Evolutionary conservation across 345 rosid genomes (phyloP), one percentile per base, ranked within the genome.

Genomic region (Toxicodendron radicans): DNA sequence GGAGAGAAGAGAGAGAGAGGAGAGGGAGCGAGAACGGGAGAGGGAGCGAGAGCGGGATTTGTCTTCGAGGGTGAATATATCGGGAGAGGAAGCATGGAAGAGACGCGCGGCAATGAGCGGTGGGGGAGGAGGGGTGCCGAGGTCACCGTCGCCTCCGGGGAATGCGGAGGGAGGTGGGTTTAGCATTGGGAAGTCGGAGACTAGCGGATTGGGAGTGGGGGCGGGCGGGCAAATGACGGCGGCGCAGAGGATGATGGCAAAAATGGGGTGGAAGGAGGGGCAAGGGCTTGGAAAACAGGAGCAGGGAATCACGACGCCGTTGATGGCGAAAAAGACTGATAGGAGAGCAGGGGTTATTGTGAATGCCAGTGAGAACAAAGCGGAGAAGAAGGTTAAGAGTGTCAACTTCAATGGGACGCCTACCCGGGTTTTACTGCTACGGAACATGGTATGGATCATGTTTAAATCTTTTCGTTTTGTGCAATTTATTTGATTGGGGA

Each of bases 201-300:
- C 94, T 13, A 84, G 79, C 45, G 99, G 99, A 2, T 79, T 95
- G 73, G 99, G 99, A 32, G 86, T 95, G 48, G 99, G 99, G 35
- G 96, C 96, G 0, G 99, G 99, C 20, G 99, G 99, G 48, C 97
- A 95, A 74, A 95, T 95, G 99, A 95, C 99, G n/a, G 98, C 99
- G 0, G 98, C 99, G 0, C 98, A 95, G 85, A 89, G 94, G 85
- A 95, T 95, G 99, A 95, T 95, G 99, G 99, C 97, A 0, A 95
- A 93, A 82, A 95, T 95, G 99, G 99, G 99, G 0, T 95, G 99
- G 99, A 95, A 93, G 81, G 90, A 93, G 21, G 99, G 99, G 51
- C 99, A 95, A 79, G 99, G 99, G 57, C 92, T 95, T 24, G 99
- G 99, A 70, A 95, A 87, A 68, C 86, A 76, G 76, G 98, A 95